Evolutionary conservation across 208 protist genomes (phyloP), one percentile per base, ranked within the genome.

Genomic region (Leishmania turanica): DNA sequence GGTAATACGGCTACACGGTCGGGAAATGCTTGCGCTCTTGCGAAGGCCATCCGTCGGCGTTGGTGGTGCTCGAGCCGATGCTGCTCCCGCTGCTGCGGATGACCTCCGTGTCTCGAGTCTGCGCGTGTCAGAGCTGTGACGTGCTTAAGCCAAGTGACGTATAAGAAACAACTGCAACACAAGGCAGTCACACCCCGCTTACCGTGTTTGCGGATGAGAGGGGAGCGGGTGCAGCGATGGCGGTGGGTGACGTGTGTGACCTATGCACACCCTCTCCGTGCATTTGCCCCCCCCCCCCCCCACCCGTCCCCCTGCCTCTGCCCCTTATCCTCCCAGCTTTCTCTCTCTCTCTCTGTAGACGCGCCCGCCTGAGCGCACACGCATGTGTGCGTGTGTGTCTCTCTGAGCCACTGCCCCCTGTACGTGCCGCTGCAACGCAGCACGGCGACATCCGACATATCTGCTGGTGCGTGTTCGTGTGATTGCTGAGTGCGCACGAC

Each of bases 1-100:
- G 4, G 90, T 96, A n/a, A 89, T 96, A 72, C 89, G 89, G 40
- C 75, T 87, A 47, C 90, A 95, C 76, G 93, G 93, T 6, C 66
- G 79, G 19, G 82, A 79, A 9, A 89, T 94, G 34, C 72, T 87
- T 62, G 53, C 80, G 9, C 49, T 86, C 47, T 77, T 94, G 54
- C 76, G 75, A 24, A 4, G 7, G 0, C 13, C 27, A 3, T 66
- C 75, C 54, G 58, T 49, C n/a, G 42, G 58, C 37, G 19, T 47
- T 17, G 71, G 27, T 42, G 24, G 34, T 49, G 17, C 27, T 13
- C 8, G 27, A 13, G 2, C 58, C 31, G 69, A 11, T 19, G 27
- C 34, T 70, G 75, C 56, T 62, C 24, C 56, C 1, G 42, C 75
- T 9, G 42, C 21, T 34, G 34, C 53, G 3, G 53, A 31, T 47